Percentiles rank a stretch among this genome's conserved stretches.
Conservation (phyloP, 148 eudicot species). For the Silene uniflora region DNA sequence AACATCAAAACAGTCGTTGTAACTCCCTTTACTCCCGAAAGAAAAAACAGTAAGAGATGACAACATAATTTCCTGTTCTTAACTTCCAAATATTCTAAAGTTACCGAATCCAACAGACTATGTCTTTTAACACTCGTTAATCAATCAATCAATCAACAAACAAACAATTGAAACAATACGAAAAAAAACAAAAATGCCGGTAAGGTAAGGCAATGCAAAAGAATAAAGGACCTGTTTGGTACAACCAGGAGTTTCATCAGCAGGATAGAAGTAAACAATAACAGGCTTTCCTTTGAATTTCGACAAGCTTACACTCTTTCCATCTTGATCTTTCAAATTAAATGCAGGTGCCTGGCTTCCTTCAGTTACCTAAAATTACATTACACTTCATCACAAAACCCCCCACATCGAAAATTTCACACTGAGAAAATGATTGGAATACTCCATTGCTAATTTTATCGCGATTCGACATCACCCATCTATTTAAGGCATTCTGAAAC, state of each 20-base stretch:
- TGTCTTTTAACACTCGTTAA: too few species aligned
- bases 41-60: too few species aligned
- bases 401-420: neutral
- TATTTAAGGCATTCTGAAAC: too few species aligned
- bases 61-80: too few species aligned
- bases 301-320: conserved; percentile 71
- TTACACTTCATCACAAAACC: neutral
- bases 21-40: too few species aligned
- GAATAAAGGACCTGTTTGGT: conserved; percentile 76
- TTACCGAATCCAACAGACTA: too few species aligned
- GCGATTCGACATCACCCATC: too few species aligned
- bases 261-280: conserved; percentile 93
- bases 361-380: conserved; percentile 55
- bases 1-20: too few species aligned
- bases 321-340: conserved; percentile 85
- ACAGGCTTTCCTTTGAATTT: conserved; percentile 93
- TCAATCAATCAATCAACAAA: too few species aligned
- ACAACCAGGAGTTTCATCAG: conserved; percentile 99
- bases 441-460: too few species aligned
- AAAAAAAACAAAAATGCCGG: neutral
- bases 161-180: neutral
- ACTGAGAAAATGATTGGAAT: too few species aligned
- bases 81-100: too few species aligned
- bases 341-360: conserved; percentile 72
- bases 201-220: neutral